phyloP scores from a whole-genome alignment of 2,329 filamentous ascomycete genomes.

The Chaetomiaceae sp. region DNA sequence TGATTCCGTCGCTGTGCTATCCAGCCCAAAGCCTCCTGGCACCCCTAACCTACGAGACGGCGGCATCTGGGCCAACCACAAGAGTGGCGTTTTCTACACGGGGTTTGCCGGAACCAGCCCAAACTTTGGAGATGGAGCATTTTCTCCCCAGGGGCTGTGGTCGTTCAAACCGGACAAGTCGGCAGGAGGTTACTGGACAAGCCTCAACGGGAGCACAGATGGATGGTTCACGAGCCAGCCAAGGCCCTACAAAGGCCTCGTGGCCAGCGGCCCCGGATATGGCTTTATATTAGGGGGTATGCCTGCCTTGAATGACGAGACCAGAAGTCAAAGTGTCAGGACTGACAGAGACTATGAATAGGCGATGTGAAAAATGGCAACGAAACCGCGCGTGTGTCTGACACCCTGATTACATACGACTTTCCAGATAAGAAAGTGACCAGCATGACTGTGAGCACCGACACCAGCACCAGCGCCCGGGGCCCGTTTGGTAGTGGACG shows the following conservation, averaged over 20 bases:
- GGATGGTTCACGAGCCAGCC: conserved; percentile 13
- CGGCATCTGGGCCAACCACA: conserved; percentile 21
- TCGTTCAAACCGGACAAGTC: conserved; percentile 17
- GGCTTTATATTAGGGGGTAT: conserved; percentile 20
- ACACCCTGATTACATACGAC: conserved; percentile 16
- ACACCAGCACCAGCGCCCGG: background rate
- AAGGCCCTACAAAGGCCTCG: conserved; percentile 15
- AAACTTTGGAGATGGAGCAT: conserved; percentile 12
- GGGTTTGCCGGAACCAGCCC: conserved; percentile 19
- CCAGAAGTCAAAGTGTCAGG: conserved; percentile 11
- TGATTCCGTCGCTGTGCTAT: conserved; percentile 12
- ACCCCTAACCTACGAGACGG: conserved; percentile 14
- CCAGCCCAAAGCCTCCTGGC: conserved; percentile 13
- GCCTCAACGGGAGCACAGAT: conserved; percentile 18
- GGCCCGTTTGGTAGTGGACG: conserved; percentile 1
- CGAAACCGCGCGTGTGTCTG: background rate
- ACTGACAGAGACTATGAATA: background rate
- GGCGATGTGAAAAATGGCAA: background rate
- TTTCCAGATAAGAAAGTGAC: conserved; percentile 9
- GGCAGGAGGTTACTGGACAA: conserved; percentile 16
- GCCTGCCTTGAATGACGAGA: background rate
- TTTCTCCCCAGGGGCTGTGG: conserved; percentile 19
- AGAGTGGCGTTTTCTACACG: conserved; percentile 15
- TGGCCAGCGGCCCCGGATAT: conserved; percentile 16
- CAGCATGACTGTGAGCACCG: no score